phyloP scores from a whole-genome alignment of 768 basidiomycete genomes.

The Boletus coccyginus region DNA sequence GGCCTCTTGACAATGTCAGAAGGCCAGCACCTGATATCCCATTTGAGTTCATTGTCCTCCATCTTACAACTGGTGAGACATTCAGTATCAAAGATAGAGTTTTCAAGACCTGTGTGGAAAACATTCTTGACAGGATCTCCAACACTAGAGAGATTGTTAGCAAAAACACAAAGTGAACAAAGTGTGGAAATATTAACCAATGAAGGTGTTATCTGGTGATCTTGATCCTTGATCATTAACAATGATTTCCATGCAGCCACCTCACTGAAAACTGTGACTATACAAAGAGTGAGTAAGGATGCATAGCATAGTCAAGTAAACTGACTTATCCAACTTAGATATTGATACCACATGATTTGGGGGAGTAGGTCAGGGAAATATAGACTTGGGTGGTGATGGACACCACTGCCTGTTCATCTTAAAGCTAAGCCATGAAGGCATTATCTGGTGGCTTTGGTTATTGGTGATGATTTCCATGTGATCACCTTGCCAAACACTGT shows the following conservation, averaged over 20 bases:
- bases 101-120: slow-evolving; percentile 86
- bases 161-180: rapidly evolving
- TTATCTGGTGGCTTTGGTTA: no score
- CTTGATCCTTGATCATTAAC: slow-evolving; percentile 70
- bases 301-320: not conserved
- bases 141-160: slow-evolving; percentile 40
- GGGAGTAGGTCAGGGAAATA: no score
- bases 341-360: no score
- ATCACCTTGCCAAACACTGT: no score
- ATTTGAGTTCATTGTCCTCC: slow-evolving; percentile 75
- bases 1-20: slow-evolving; percentile 74
- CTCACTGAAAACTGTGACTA: slow-evolving; percentile 65
- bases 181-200: slow-evolving; percentile 50
- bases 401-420: no score
- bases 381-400: no score
- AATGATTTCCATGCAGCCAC: slow-evolving; percentile 82
- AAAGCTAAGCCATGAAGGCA: no score
- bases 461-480: no score
- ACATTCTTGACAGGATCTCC: slow-evolving; percentile 98
- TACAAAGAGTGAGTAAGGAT: not conserved
- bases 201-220: slow-evolving; percentile 86
- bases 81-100: slow-evolving; percentile 96
- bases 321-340: slow-evolving; percentile 59
- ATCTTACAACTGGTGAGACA: slow-evolving; percentile 88
- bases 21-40: slow-evolving; percentile 89